Base-by-base conservation (phyloP, 352 stramenopile genomes). In the Pythium insidiosum region DNA sequence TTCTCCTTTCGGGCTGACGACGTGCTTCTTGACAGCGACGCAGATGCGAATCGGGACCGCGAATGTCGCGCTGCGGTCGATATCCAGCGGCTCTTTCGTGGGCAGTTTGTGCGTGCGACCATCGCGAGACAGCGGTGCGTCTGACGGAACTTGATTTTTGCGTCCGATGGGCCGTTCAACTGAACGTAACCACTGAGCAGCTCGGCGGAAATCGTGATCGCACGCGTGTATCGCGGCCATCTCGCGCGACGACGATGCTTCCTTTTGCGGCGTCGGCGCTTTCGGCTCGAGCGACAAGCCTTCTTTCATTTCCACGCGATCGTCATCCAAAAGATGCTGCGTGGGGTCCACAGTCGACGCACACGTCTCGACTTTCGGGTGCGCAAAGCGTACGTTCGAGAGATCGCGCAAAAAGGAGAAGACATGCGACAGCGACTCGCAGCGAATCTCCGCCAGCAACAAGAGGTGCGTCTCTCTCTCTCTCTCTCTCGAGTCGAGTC, bases 61-160 rank as follows among this genome's bases (percentile, higher is more conserved):
- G 69, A 88, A 34, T 37, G 51, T 15, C 50, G 41, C 7, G 75
- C 72, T 3, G 66, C 65, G 1, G 66, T 72, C 20, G 41, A 74
- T 45, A 84, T 88, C 44, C 75, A 88, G 53, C 56, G 75, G 11
- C 42, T 84, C 13, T 85, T 81, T 28, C 56, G 68, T 31, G 75
- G 72, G 2, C 68, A 85, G 25, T 51, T 57, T 43, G 66, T 84
- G 3, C 72, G 68, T n/a, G 56, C 66, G 24, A 47, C 34, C 9
- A 58, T 79, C 31, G 62, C 59, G 4, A 33, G 30, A 16, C 56
- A 77, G 38, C 38, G 39, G 49, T 55, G 36, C 22, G 37, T 62
- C n/a, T n/a, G n/a, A n/a, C n/a, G n/a, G n/a, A n/a, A n/a, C n/a
- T n/a, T n/a, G n/a, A n/a, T n/a, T n/a, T n/a, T n/a, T n/a, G n/a